phyloP scores from a whole-genome alignment of 108 stramenopile species.

The Cyclotella sp. region DNA sequence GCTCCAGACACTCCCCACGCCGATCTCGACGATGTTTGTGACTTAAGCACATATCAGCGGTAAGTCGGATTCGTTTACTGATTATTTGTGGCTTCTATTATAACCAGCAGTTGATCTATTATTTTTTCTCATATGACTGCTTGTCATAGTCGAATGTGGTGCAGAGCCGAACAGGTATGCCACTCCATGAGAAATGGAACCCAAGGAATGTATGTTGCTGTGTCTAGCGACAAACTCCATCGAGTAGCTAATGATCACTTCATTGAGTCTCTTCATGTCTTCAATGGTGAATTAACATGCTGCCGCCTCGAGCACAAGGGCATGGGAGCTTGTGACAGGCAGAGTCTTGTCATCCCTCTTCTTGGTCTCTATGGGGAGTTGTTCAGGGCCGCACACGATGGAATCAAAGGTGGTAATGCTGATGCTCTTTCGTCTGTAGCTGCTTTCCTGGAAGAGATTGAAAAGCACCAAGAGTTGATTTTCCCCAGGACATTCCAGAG shows the following conservation, averaged over 20 bases:
- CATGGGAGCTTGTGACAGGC: constrained; percentile 40
- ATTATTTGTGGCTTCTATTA: too few relatives aligned
- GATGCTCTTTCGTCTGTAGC: constrained; percentile 40
- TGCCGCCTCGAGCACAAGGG: constrained; percentile 48
- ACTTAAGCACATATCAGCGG: constrained; percentile 27
- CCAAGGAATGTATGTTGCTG: constrained; percentile 43
- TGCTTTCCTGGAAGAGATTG: constrained; percentile 40
- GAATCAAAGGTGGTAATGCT: constrained; percentile 32
- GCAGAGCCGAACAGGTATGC: constrained; percentile 48
- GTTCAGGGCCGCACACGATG: constrained; percentile 33
- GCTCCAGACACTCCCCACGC: constrained; percentile 40
- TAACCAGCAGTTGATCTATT: too few relatives aligned
- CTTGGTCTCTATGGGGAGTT: constrained; percentile 51
- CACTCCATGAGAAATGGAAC: constrained; percentile 46
- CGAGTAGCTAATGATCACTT: constrained; percentile 27
- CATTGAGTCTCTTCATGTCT: constrained; percentile 37
- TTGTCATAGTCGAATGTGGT: constrained; percentile 37
- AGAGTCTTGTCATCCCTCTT: constrained; percentile 47
- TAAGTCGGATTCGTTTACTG: too few relatives aligned
- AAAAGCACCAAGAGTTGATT: constrained; percentile 39
- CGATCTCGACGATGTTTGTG: constrained; percentile 36
- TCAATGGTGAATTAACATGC: constrained; percentile 47
- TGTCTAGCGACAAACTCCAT: not conserved
- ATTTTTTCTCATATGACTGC: too few relatives aligned
- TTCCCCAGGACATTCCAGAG: constrained; percentile 45